Base-by-base conservation (phyloP, 371 early-diverging fungal genomes). In the Mucor plumbeus region DNA sequence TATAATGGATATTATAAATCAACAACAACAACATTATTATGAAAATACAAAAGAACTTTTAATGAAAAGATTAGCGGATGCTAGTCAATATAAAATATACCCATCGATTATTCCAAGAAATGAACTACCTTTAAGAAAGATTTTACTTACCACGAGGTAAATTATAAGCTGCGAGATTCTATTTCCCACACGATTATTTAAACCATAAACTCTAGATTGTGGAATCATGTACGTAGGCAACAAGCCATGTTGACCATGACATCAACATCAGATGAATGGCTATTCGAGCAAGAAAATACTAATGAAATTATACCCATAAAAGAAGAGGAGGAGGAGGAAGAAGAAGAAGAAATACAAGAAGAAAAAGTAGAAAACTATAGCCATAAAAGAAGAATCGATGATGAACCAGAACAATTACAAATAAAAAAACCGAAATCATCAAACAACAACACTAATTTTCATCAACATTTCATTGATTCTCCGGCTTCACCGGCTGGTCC, bases 401-500 rank as follows among this genome's bases (percentile, higher is more conserved):
- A 21, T 17, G 35, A 40, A 17, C 43, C 40, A 15, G 40, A 59
- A 31, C 44, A 44, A 47, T 38, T 40, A 60, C 53, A 36, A 33
- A 58, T 47, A 67, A 48, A 44, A 64, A 40, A 39, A 61, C 33
- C 56, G 39, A 35, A 54, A 41, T 44, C 47, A 61, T 65, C 57
- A 54, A 53, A 26, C 10, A 50, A 41, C 34, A 60, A 48, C 55
- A 55, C 35, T 50, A 60, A 21, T 21, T 39, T 54, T 36, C 64
- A 64, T 43, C 50, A 44, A 36, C 44, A 60, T 48, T 50, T 61
- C 59, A 64, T 65, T 60, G 68, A 68, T 62, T 61, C 68, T 55
- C 64, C 71, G 66, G 59, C 67, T 66, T 53, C 68, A 57, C 68
- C 72, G 72, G 73, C 73, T 68, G 73, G 73, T 43, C 73, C 73